phyloP scores from a whole-genome alignment of 2,329 filamentous ascomycete genomes.

The Fusarium siculi region DNA sequence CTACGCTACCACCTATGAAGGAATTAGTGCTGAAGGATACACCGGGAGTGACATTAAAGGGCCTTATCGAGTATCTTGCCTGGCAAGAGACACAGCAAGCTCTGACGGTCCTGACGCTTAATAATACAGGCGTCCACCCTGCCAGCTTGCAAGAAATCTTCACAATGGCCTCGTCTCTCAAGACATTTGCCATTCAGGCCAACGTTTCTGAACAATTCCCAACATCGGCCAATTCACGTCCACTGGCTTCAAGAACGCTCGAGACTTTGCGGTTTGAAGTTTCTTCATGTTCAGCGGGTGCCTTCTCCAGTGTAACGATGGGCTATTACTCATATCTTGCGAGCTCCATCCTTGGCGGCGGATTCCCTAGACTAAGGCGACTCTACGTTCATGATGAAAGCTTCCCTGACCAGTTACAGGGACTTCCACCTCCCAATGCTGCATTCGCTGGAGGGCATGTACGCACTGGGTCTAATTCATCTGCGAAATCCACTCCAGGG shows the following conservation, averaged over 20 bases:
- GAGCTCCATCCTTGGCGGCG: constrained; percentile 80
- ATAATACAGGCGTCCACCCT: constrained; percentile 75
- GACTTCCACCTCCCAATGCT: constrained; percentile 72
- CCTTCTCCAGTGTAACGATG: constrained; percentile 65
- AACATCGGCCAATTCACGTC: constrained; percentile 61
- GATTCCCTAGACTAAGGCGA: constrained; percentile 76
- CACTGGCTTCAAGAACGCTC: constrained; percentile 75
- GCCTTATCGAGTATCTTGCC: constrained; percentile 75
- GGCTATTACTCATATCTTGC: constrained; percentile 89
- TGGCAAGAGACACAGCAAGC: constrained; percentile 66
- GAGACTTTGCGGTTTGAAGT: constrained; percentile 85
- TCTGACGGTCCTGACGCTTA: constrained; percentile 76
- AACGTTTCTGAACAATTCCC: constrained; percentile 63
- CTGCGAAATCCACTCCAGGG: constrained; percentile 37
- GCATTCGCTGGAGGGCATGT: constrained; percentile 45
- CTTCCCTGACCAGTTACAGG: constrained; percentile 83
- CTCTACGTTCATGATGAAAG: constrained; percentile 88
- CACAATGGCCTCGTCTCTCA: constrained; percentile 65
- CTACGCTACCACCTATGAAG: constrained; percentile 78
- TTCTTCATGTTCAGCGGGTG: constrained; percentile 66
- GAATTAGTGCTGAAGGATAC: constrained; percentile 78
- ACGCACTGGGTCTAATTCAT: constrained; percentile 49
- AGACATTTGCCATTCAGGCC: constrained; percentile 65
- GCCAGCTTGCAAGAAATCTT: constrained; percentile 70
- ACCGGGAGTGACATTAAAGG: constrained; percentile 76